Conservation (phyloP, 441 rosid genomes). For the Capsella rubella region DNA sequence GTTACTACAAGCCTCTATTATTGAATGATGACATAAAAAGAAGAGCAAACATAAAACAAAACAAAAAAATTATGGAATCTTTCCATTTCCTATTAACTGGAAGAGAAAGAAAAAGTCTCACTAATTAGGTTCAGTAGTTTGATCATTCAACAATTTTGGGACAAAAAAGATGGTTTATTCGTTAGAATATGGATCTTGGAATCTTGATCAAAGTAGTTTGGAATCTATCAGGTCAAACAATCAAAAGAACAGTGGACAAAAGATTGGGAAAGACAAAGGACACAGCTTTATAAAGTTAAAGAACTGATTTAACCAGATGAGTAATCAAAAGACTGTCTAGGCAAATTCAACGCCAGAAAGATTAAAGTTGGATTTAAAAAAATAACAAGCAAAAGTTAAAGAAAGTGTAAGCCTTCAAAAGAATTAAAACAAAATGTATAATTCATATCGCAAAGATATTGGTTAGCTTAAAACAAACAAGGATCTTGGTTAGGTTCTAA, state of each 20-base stretch:
- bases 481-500: background rate
- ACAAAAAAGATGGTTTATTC: background rate
- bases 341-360: slow-evolving; percentile 40
- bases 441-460: background rate
- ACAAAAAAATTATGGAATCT: slow-evolving; percentile 37
- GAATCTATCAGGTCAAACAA: slow-evolving; percentile 47
- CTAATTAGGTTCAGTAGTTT: slow-evolving; percentile 12
- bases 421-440: background rate
- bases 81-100: slow-evolving; percentile 24
- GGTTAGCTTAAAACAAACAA: slow-evolving; percentile 7
- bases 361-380: slow-evolving; percentile 20
- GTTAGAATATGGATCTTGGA: slow-evolving; percentile 31
- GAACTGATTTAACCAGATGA: slow-evolving; percentile 43
- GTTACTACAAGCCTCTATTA: slow-evolving; percentile 54
- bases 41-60: slow-evolving; percentile 31
- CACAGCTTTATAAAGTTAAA: slow-evolving; percentile 44
- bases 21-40: slow-evolving; percentile 55
- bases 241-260: slow-evolving; percentile 40
- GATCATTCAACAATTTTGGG: slow-evolving; percentile 10
- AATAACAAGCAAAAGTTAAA: slow-evolving; percentile 34
- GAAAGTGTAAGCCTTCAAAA: background rate
- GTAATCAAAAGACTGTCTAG: slow-evolving; percentile 23
- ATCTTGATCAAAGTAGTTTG: slow-evolving; percentile 36
- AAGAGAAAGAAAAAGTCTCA: slow-evolving; percentile 1
- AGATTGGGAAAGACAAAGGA: slow-evolving; percentile 40